A percentile compares a stretch with the other conserved stretches of the same genome.
These are phyloP conservation scores for Didymella exigua DNA, from an alignment of 2,329 filamentous ascomycete genomes.

Conservation along the genomic window DNA sequence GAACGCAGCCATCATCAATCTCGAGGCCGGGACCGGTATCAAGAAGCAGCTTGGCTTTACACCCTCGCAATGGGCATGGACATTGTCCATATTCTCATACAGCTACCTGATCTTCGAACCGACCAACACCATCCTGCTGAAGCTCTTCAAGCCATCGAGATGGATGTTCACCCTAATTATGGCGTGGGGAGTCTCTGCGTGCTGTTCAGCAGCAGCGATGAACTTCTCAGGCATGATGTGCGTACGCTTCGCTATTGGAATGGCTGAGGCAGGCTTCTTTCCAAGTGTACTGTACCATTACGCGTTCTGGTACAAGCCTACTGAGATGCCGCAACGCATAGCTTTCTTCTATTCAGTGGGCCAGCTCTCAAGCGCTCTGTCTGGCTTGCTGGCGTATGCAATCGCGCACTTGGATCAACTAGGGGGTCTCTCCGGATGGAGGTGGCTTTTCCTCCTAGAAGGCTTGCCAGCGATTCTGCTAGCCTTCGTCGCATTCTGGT, in stretches of 20 bases:
- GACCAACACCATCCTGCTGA: constrained; percentile 27
- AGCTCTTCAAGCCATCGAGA: constrained; percentile 23
- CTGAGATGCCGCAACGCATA: constrained; percentile 28
- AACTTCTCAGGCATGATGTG: constrained; percentile 31
- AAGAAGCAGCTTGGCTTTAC: constrained; percentile 40
- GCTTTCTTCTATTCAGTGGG: constrained; percentile 57
- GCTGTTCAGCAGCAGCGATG: constrained; percentile 23
- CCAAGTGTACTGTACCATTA: constrained; percentile 53
- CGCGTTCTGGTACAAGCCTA: constrained; percentile 56
- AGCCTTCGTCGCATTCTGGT: constrained; percentile 18
- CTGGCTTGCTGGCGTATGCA: constrained; percentile 53
- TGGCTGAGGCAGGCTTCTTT: constrained; percentile 24
- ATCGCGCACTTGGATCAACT: constrained; percentile 66
- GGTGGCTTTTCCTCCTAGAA: constrained; percentile 34
- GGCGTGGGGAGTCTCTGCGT: constrained; percentile 33
- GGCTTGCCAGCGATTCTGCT: constrained; percentile 25
- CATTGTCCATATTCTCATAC: constrained; percentile 41
- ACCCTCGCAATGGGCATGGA: constrained; percentile 41
- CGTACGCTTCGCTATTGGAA: constrained; percentile 27
- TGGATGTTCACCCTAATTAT: constrained; percentile 32
- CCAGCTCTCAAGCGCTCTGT: constrained; percentile 23
- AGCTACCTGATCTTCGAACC: constrained; percentile 41
- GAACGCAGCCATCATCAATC: constrained; percentile 45
- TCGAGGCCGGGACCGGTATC: constrained; percentile 41
- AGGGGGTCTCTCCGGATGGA: constrained; percentile 45